These are phyloP conservation scores for Trichoderma sp. DNA, from an alignment of 2,329 filamentous ascomycete species.

Conservation along the genomic window DNA sequence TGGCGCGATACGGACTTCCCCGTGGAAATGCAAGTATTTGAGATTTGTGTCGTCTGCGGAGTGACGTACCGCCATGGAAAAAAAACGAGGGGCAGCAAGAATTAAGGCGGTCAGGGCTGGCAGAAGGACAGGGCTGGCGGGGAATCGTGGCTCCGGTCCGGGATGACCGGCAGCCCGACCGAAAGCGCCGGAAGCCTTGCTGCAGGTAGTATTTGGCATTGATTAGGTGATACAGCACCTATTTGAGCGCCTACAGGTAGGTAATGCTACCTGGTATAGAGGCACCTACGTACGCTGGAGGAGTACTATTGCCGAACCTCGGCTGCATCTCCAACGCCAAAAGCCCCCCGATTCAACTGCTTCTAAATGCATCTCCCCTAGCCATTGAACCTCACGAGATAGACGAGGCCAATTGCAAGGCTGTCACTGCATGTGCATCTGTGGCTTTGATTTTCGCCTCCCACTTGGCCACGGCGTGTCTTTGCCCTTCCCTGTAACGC, in stretches of 20 bases:
- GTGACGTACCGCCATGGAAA: not conserved
- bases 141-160: slow-evolving; percentile 8
- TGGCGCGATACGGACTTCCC: not conserved
- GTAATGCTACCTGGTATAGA: too few species aligned
- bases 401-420: not conserved
- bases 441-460: not conserved
- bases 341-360: too few species aligned
- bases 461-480: not conserved
- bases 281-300: not conserved
- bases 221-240: too few species aligned
- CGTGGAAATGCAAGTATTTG: not conserved
- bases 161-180: not conserved
- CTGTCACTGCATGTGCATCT: not conserved
- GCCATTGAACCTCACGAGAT: not conserved
- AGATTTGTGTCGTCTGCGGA: not conserved
- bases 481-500: not conserved
- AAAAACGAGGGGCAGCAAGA: slow-evolving; percentile 21
- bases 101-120: slow-evolving; percentile 30
- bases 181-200: not conserved
- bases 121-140: slow-evolving; percentile 25
- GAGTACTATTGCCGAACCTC: not conserved
- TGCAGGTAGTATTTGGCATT: too few species aligned
- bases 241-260: too few species aligned
- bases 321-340: not conserved
- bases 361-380: too few species aligned